Evolutionary conservation across 2,329 filamentous ascomycete species (phyloP), one percentile per base, ranked within the genome.

Genomic region (Alternaria novae-zelandiae): DNA sequence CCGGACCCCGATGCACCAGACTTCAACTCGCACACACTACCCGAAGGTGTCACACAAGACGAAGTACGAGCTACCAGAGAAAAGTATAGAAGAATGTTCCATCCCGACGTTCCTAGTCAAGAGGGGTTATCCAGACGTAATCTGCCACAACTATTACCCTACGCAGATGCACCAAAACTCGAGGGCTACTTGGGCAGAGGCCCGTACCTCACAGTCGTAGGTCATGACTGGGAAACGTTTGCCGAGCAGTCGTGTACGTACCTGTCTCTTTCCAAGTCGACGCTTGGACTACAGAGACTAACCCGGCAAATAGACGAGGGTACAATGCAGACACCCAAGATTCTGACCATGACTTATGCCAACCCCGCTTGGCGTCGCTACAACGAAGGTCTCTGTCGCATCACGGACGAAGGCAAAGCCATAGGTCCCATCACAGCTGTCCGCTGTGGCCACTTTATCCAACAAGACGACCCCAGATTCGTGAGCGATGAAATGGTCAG

Each of bases 321-420:
- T 15, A 59, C 57, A 10, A 59, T 80, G 15, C 65, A 75, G 5
- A 77, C 71, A 2, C 77, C 80, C 2, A 76, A 78, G 32, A 47
- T 72, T 4, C 58, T 87, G 36, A 84, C 83, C 0, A 83, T 83
- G 68, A 77, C 76, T 10, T 89, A 87, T 69, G 70, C 84, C 54
- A 87, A 88, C 59, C 83, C 86, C 0, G 80, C 79, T 3, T 89
- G 87, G 87, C 78, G 82, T 4, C 65, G 53, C 28, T 89, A 88
- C 67, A 88, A 89, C 53, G 77, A 85, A 59, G 85, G 83, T 0
- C 68, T 89, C 23, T 71, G 79, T 1, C 75, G 74, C 20, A 79
- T 88, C 11, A 86, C 83, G 0, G 76, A 75, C 5, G 55, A 70
- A 0, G 78, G 79, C 11, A 80, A 72, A 36, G 80, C 78, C 20